Evolutionary conservation across 148 eudicot genomes (phyloP), one percentile per base, ranked within the genome.

Genomic region (Polygonum maritimum): DNA sequence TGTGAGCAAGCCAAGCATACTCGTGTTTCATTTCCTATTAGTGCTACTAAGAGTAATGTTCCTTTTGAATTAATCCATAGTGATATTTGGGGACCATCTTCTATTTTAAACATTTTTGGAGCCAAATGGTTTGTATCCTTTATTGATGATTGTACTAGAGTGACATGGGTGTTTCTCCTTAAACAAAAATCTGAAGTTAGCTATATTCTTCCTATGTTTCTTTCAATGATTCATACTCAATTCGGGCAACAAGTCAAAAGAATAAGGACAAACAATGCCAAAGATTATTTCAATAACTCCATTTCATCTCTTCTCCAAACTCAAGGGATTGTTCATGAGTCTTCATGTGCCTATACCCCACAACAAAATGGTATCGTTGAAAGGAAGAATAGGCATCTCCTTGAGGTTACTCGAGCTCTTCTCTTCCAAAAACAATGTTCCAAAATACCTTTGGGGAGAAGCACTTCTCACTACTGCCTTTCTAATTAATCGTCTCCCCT

Each of bases 361-460:
- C 39, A 63, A 35, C 33, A 19, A 14, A 22, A 63, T 63, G 70
- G 35, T 8, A 11, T 19, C 1, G 33, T 36, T 5, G 5, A 19
- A 22, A 63, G 70, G 5, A 63, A 22, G n/a, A 63, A 63, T 63
- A 63, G 70, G 39, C 70, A 63, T 44, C n/a, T n/a, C n/a, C n/a
- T n/a, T n/a, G n/a, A n/a, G n/a, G n/a, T n/a, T n/a, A n/a, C n/a
- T n/a, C 48, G 48, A 4, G 48, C 39, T 26, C 38, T 63, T 18
- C 33, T 63, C 21, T 4, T 57, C 14, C 14, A 18, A 7, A 7
- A 21, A 18, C 26, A 57, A 57, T 14, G 26, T 21, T 15, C 26
- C 26, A 57, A 57, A 57, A 5, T 5, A 14, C 5, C 14, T 21
- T 57, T 16, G 2, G 63, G 63, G 26, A 21, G 26, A 57, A 21